These are phyloP conservation scores for Trichoderma reesei DNA, from an alignment of 495 filamentous ascomycete genomes.

Conservation along the genomic window DNA sequence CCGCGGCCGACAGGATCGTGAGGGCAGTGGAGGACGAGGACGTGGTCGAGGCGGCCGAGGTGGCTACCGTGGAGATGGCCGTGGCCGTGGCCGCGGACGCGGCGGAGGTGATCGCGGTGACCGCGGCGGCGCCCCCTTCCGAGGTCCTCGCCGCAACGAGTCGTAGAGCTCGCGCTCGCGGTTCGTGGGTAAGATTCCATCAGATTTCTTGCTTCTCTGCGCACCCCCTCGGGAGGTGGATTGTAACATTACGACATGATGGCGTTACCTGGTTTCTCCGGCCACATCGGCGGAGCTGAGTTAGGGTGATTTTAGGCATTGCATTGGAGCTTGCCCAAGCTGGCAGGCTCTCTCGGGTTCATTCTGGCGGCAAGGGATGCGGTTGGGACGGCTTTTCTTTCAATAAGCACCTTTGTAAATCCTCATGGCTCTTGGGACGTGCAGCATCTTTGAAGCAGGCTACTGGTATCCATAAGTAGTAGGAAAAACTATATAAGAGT, in stretches of 20 bases:
- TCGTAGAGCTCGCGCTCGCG: conserved; percentile 23
- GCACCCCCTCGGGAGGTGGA: neutral
- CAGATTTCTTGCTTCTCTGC: conserved; percentile 6
- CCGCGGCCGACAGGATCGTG: conserved; percentile 40
- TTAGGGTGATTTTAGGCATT: conserved; percentile 5
- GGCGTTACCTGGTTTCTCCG: conserved; percentile 6
- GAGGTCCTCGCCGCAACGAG: conserved; percentile 28
- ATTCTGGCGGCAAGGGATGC: neutral
- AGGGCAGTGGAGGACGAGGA: conserved; percentile 35
- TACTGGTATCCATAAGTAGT: conserved; percentile 4
- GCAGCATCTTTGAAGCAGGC: conserved; percentile 5
- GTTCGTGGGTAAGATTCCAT: neutral
- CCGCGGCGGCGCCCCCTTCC: conserved; percentile 33
- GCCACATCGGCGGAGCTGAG: neutral
- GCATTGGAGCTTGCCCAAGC: conserved; percentile 4
- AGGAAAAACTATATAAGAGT: neutral
- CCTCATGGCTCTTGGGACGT: neutral
- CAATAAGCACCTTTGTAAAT: conserved; percentile 8
- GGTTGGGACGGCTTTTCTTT: conserved; percentile 4
- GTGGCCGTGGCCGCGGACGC: conserved; percentile 37
- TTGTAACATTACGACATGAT: conserved; percentile 8
- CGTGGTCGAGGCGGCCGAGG: conserved; percentile 39
- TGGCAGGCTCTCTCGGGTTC: conserved; percentile 3
- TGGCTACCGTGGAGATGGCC: conserved; percentile 46
- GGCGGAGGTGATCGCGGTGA: conserved; percentile 38